phyloP scores from a whole-genome alignment of 768 basidiomycete species.

The Tricholoma terreum region DNA sequence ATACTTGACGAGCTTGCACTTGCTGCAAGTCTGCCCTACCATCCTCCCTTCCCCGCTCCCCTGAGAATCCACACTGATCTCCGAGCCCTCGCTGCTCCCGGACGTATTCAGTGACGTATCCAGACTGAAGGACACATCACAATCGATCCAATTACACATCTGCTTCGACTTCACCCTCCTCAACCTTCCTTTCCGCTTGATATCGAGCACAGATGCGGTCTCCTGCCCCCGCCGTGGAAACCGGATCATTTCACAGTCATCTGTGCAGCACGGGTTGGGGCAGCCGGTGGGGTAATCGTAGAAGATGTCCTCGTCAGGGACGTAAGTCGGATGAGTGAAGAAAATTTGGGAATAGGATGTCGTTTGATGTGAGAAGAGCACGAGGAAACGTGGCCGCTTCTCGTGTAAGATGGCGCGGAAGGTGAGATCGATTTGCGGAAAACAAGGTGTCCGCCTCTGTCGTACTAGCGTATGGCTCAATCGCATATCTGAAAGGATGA shows the following conservation, averaged over 20 bases:
- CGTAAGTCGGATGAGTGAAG: constrained; percentile 69
- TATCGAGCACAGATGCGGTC: constrained; percentile 57
- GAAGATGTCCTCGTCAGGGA: constrained; percentile 70
- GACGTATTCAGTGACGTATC: constrained; percentile 26
- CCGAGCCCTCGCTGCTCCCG: constrained; percentile 42
- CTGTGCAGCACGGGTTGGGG: constrained; percentile 74
- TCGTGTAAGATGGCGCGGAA: constrained; percentile 74
- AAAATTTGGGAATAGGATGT: constrained; percentile 81
- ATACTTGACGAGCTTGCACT: constrained; percentile 76
- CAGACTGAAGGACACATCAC: constrained; percentile 57
- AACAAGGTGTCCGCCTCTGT: constrained; percentile 73
- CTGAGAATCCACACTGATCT: constrained; percentile 37
- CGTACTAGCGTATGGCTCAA: constrained; percentile 63
- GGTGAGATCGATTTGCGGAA: constrained; percentile 78
- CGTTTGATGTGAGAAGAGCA: constrained; percentile 77
- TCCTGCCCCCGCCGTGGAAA: constrained; percentile 67
- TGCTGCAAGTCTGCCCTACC: constrained; percentile 65
- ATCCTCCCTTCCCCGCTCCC: constrained; percentile 23
- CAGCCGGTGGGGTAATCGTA: constrained; percentile 78
- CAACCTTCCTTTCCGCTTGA: constrained; percentile 54
- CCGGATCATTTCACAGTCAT: constrained; percentile 81
- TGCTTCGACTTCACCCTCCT: constrained; percentile 51
- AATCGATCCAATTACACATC: constrained; percentile 86
- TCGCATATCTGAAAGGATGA: constrained; percentile 51
- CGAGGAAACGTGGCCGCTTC: constrained; percentile 71